Conservation (phyloP, 306 rosid genomes). For the Trifolium repens region DNA sequence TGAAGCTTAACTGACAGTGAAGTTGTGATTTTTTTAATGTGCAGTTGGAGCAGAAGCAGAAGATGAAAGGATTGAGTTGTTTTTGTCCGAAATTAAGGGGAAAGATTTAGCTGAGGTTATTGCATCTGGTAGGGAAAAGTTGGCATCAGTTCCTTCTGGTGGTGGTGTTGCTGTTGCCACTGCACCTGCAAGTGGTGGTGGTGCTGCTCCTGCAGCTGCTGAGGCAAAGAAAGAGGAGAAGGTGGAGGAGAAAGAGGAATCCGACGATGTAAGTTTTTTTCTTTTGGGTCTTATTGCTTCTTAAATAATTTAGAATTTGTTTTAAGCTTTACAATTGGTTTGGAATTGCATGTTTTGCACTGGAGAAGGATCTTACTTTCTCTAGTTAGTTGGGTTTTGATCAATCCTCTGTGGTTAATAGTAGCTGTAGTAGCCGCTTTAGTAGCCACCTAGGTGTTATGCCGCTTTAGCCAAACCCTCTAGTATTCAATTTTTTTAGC, state of each 20-base stretch:
- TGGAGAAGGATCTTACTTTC: not conserved
- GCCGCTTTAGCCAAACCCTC: not conserved
- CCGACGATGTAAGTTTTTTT: constrained; percentile 67
- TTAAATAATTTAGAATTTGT: not conserved
- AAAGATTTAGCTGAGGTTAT: constrained; percentile 73
- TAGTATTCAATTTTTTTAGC: not conserved
- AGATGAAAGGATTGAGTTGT: constrained; percentile 53
- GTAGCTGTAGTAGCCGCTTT: not conserved
- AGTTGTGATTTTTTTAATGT: not conserved
- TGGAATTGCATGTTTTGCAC: not conserved
- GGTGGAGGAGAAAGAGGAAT: constrained; percentile 79
- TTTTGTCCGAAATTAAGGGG: constrained; percentile 67
- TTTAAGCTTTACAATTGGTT: too few species aligned
- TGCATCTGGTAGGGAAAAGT: constrained; percentile 71
- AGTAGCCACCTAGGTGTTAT: not conserved
- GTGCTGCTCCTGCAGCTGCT: constrained; percentile 62
- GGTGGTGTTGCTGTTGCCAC: constrained; percentile 59
- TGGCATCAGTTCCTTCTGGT: constrained; percentile 79
- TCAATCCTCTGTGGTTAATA: not conserved
- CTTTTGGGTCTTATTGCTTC: not conserved
- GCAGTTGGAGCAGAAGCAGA: constrained; percentile 79
- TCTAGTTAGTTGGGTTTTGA: not conserved
- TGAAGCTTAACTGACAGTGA: not conserved
- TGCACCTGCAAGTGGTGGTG: constrained; percentile 46
- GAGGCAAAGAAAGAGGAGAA: constrained; percentile 83